Evolutionary conservation across 2,329 filamentous ascomycete species (phyloP).

Genomic region (Scedosporium minutisporum): DNA sequence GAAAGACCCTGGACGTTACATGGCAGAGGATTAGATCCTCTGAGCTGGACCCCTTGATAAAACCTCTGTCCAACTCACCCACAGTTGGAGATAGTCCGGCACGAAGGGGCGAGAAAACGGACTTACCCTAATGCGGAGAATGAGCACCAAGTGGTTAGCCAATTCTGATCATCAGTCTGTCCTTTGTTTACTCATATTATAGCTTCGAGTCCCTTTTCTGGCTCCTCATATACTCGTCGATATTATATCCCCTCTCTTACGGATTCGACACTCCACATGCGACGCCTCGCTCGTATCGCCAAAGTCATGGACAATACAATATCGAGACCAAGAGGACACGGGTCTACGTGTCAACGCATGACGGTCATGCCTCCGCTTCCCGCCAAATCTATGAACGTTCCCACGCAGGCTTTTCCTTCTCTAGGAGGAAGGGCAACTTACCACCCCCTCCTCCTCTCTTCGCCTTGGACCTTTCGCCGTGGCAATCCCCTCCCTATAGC

Average conservation of each 20-base stretch:
- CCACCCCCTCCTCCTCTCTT: neutral
- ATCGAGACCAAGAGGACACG: neutral
- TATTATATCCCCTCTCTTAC: neutral
- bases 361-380: neutral
- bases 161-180: neutral
- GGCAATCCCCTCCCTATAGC: neutral
- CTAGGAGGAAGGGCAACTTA: neutral
- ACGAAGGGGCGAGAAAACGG: neutral
- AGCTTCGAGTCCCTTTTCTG: neutral
- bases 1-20: conserved; percentile 7
- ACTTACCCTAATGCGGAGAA: neutral
- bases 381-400: neutral
- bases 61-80: neutral
- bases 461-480: neutral
- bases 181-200: neutral
- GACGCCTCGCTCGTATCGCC: neutral
- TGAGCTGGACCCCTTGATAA: neutral
- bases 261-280: neutral
- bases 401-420: neutral
- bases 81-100: neutral
- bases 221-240: neutral
- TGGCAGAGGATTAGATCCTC: neutral
- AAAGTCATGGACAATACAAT: neutral
- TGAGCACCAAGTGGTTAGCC: neutral
- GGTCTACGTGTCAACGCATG: neutral